Evolutionary conservation across 805 yeast genomes (phyloP), one percentile per base, ranked within the genome.

Genomic region (Suhomyces sp.): DNA sequence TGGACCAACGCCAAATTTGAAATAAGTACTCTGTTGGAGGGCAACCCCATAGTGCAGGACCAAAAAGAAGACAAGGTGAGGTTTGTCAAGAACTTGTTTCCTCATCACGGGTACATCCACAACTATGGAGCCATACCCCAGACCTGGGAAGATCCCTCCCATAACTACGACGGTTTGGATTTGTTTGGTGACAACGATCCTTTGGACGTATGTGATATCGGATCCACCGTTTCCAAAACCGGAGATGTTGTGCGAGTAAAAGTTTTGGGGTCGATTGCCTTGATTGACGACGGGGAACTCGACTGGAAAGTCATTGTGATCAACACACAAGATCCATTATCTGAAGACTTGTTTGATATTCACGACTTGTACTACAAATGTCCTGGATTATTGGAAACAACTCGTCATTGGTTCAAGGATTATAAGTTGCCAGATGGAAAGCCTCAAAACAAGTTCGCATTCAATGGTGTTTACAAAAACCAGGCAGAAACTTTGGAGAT

Each of bases 361-460:
- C 93, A 88, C 73, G 97, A 94, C 65, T 96, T 94, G 57, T 91
- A 83, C 72, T 82, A 81, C 65, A 85, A 87, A 69, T 84, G 92
- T 72, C 99, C 99, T 54, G 97, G 97, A 50, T 79, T 94, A 53
- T 78, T 94, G 67, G 88, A 96, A 69, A 87, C 96, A 59, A 94
- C 98, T 53, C 86, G 91, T 72, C 96, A 89, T 75, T 94, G 99
- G 99, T 94, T 94, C 85, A 87, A 96, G 72, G 91, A 92, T 74
- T 94, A 94, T 85, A 94, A 94, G 76, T 82, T 91, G 61, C 97
- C 99, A 50, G 99, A 93, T 71, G 99, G 98, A 56, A 94, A 94
- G 81, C 96, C 97, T 64, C 89, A 84, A 75, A 94, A 94, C 76
- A 87, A 87, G 74, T 93, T 94, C 71, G 98, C 97, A n/a, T 91